Evolutionary conservation across 139 green algal species (phyloP), one percentile per base, ranked within the genome.

Genomic region (Coccomyxa sp.): DNA sequence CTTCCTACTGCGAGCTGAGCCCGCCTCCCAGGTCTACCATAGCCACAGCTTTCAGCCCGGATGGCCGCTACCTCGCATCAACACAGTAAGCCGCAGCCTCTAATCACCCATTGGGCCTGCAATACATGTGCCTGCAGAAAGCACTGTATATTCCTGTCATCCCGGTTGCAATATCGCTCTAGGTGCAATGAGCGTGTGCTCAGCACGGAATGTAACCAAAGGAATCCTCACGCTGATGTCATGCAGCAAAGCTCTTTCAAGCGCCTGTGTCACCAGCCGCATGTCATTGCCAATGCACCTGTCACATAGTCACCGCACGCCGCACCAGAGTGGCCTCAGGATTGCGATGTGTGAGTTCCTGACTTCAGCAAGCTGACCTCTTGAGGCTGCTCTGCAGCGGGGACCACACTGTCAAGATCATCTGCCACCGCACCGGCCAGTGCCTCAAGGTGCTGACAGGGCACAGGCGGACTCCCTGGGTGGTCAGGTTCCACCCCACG

Each of bases 401-500:
- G 18, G 94, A 98, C 75, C 94, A 98, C 81, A 98, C 94, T 0
- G 94, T 98, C 7, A 98, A 98, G 80, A 83, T 98, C 22, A 92
- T 88, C 5, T 85, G 82, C 68, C 91, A 84, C 18, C 40, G 39
- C n/a, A 95, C 84, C 8, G 86, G 89, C 1, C 73, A 39, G 38
- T 84, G 89, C 36, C 14, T 95, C 27, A 79, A 81, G 22, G 80
- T 85, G 22, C 86, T 98, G 31, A 68, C 72, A 3, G 94, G 94
- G 0, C 94, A 98, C 80, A 76, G 86, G 22, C 86, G 94, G 37
- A 98, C 94, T 31, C 94, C 94, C 69, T 98, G 94, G 94, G 94
- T 98, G 82, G 93, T 91, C 36, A 85, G 92, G 18, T 97, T 97
- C 86, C 93, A 97, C 75, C 92, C 92, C 0, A 64, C 73, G 37